Conservation (phyloP, 2,329 filamentous ascomycete species). For the Diaporthe sp. region DNA sequence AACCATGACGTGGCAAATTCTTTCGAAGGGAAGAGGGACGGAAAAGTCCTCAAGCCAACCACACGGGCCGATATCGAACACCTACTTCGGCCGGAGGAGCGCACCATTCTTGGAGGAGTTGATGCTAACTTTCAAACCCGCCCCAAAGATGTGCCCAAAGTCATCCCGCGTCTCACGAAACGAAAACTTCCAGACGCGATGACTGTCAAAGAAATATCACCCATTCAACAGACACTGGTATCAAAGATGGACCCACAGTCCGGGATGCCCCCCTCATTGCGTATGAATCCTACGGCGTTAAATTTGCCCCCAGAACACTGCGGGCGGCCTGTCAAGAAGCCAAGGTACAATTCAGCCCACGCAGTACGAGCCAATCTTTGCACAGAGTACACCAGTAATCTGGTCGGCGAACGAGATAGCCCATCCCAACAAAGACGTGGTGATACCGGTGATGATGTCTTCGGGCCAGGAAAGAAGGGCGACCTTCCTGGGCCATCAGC, state of each 20-base stretch:
- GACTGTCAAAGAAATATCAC: background rate
- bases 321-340: background rate
- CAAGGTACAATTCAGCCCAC: background rate
- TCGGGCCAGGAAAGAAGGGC: background rate
- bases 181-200: background rate
- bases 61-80: background rate
- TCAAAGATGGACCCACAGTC: background rate
- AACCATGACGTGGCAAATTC: background rate
- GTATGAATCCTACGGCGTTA: background rate
- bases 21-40: background rate
- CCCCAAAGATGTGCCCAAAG: too few relatives aligned
- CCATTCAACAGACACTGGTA: background rate
- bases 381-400: background rate
- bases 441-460: conserved; percentile 27
- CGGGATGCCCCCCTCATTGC: background rate
- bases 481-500: background rate
- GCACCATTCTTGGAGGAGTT: background rate
- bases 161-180: background rate
- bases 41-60: too few relatives aligned
- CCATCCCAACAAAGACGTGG: background rate
- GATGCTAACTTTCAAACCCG: background rate
- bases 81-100: background rate
- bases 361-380: background rate
- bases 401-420: background rate
- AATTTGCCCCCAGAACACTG: background rate